Percentiles rank a stretch among this genome's conserved stretches.
Evolutionary conservation across 495 filamentous ascomycete genomes (phyloP).

Genomic region (Podospora didyma): DNA sequence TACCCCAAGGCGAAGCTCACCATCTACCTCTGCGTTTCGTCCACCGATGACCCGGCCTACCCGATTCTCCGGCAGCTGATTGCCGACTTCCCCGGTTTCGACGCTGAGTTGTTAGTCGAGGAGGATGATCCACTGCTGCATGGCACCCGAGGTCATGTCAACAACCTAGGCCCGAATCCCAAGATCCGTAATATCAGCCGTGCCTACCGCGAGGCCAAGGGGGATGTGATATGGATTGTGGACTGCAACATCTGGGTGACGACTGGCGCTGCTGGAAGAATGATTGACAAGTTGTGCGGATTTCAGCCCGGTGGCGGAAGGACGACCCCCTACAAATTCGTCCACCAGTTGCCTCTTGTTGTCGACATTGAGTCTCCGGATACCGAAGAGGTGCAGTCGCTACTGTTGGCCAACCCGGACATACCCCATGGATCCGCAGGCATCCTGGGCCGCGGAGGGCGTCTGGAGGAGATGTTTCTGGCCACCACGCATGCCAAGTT

Average conservation of each 20-base stretch:
- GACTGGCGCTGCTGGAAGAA: slow-evolving; percentile 70
- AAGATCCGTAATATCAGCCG: slow-evolving; percentile 97
- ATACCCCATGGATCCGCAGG: slow-evolving; percentile 1
- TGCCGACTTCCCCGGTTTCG: slow-evolving; percentile 64
- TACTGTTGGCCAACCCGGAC: slow-evolving; percentile 6
- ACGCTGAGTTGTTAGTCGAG: slow-evolving; percentile 76
- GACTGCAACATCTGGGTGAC: slow-evolving; percentile 97
- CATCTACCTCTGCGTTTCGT: slow-evolving; percentile 77
- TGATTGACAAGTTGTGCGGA: slow-evolving; percentile 83
- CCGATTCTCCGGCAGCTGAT: slow-evolving; percentile 68
- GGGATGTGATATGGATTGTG: slow-evolving; percentile 89
- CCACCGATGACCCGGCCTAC: slow-evolving; percentile 72
- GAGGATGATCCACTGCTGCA: slow-evolving; percentile 77
- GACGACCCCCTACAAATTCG: slow-evolving; percentile 77
- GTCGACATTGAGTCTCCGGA: slow-evolving; percentile 60
- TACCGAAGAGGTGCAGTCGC: slow-evolving; percentile 14
- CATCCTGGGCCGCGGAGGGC: slow-evolving; percentile 56
- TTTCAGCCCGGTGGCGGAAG: slow-evolving; percentile 38
- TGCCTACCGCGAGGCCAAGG: slow-evolving; percentile 88
- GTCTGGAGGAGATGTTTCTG: slow-evolving; percentile 91
- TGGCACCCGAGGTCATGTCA: slow-evolving; percentile 42
- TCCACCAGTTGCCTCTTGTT: slow-evolving; percentile 87
- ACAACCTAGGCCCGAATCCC: slow-evolving; percentile 85
- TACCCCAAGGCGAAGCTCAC: slow-evolving; percentile 78
- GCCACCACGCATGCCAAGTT: slow-evolving; percentile 95